Base-by-base conservation (phyloP, 1,284 basidiomycete species). In the Taiwanofungus camphoratus region DNA sequence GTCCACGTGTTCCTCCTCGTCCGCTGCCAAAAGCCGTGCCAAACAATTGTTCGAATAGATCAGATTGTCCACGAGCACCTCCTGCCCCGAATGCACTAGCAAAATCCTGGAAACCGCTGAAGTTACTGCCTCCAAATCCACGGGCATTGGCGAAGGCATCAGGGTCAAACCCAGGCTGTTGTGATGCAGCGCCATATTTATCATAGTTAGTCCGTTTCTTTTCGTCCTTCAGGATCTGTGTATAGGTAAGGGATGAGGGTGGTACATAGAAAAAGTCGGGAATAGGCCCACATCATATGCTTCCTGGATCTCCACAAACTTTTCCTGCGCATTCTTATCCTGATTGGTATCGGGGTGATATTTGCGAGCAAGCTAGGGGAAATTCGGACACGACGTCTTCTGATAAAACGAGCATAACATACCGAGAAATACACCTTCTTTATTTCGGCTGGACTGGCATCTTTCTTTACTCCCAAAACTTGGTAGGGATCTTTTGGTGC, bases 321-420 rank as follows among this genome's bases (percentile, higher is more conserved):
- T 90, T 51, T 92, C 90, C 57, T 92, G 87, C 0, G 95, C 92
- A 37, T 76, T 76, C 56, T 89, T 86, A 62, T 97, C 93, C 48
- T 93, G 90, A 68, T 93, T 97, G 16, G 93, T 93, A 60, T 99
- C 96, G 0, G 96, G 96, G 66, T 99, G 96, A 61, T 85, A 97
- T 73, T 98, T 96, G 50, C 96, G 89, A 22, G 96, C 96, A 51
- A 99, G 85, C 90, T 97, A 57, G 26, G 36, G 32, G 31, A 8
- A 27, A 27, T 27, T 27, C 26, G 26, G 13, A 27, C 8, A 8
- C 26, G 13, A 27, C 26, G 26, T 27, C 8, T 27, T 27, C 7
- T 27, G 7, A 18, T 32, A 13, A 24, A 34, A 43, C 15, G 6
- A 2, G 34, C 3, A 62, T n/a, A n/a, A n/a, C 83, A 58, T 61